Percentiles rank a stretch among this genome's conserved stretches.
phyloP scores from a whole-genome alignment of 2,329 filamentous ascomycete genomes.

The Uncinocarpus reesii region DNA sequence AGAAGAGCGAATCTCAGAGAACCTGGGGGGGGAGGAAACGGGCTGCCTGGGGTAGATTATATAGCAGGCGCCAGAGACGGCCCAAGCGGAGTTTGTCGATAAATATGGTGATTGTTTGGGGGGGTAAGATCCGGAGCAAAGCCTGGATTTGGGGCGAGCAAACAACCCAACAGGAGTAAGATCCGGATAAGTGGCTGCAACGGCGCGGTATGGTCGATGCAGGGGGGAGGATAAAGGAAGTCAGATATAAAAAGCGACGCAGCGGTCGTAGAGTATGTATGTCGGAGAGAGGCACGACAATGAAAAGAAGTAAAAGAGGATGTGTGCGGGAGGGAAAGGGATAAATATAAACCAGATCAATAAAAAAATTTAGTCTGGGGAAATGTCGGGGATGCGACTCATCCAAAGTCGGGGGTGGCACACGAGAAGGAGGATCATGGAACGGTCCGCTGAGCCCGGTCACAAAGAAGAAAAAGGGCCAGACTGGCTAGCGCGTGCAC shows the following conservation, averaged over 20 bases:
- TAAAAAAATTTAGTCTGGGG: background rate
- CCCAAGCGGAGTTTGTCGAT: conserved; percentile 1
- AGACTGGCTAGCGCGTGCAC: conserved; percentile 3
- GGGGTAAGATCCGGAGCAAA: background rate
- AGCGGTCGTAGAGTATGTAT: background rate
- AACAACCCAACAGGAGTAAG: conserved; percentile 10
- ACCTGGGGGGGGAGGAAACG: background rate
- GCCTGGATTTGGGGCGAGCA: conserved; percentile 2
- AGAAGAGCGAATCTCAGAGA: too few relatives aligned
- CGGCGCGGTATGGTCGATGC: background rate
- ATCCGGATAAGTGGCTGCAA: background rate
- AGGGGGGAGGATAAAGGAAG: background rate
- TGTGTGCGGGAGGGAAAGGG: background rate
- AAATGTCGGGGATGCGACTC: too few relatives aligned
- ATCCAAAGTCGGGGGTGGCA: conserved; percentile 10
- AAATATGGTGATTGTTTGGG: background rate
- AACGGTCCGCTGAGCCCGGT: conserved; percentile 16
- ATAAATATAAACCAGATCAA: conserved; percentile 5
- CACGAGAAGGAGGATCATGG: conserved; percentile 8
- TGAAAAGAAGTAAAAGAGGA: conserved; percentile 1
- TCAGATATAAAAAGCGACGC: background rate
- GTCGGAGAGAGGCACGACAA: background rate
- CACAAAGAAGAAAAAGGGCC: background rate
- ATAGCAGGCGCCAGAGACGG: background rate
- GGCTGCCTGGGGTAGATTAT: background rate